Evolutionary conservation across 306 rosid species (phyloP), one percentile per base, ranked within the genome.

Genomic region (Vigna hirtella): DNA sequence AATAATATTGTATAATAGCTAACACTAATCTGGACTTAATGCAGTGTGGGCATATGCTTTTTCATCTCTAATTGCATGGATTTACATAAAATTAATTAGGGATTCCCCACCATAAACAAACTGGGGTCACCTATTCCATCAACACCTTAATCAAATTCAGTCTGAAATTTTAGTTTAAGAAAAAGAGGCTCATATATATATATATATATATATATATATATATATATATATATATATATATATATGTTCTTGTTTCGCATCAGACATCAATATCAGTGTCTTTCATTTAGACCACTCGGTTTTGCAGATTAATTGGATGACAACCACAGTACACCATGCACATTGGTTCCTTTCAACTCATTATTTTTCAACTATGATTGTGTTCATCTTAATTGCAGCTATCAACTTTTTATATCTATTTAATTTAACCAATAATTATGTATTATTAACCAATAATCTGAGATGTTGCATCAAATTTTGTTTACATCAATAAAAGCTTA

Each of bases 341-440:
- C 68, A 43, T 22, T 40, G 42, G n/a, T 73, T 73, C 18, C 57
- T 73, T 73, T 43, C 66, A 73, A 9, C 18, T 43, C 14, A 61
- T 34, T 34, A 34, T 34, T 34, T 73, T 58, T 43, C 66, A 73
- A 9, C 18, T 43, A 9, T 61, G 14, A 74, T 7, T 6, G 12
- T 74, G 4, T 45, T 48, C 0, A 20, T 73, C 28, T 58, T 57
- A 67, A 10, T 73, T 8, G 12, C 45, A 24, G 59, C 59, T 18
- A 53, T 10, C 24, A 38, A 22, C 18, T n/a, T 11, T 45, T 2
- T 61, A 7, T 9, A 24, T 28, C 1, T n/a, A 6, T 16, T 40
- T 14, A 42, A 26, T 45, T 45, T 12, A 12, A 45, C 4, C 16
- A 11, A 45, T 45, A 45, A 12, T 45, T 45, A 11, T 3, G 13